phyloP scores from a whole-genome alignment of 169 alveolate species.

The Plasmodium berghei region DNA sequence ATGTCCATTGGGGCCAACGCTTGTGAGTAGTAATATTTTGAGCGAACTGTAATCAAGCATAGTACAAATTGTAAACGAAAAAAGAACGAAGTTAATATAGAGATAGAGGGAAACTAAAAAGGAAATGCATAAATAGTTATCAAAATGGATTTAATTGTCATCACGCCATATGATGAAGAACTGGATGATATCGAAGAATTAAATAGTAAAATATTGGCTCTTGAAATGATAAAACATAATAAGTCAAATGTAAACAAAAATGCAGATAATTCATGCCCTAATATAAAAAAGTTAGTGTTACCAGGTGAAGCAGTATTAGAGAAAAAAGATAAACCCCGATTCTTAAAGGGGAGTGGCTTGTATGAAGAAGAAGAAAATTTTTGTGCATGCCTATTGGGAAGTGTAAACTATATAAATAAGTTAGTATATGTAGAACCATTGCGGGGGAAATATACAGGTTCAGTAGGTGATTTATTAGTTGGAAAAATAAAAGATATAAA shows the following conservation, averaged over 20 bases:
- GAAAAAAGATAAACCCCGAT: slow-evolving; percentile 53
- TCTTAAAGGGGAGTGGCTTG: slow-evolving; percentile 73
- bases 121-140: background rate
- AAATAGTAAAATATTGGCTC: slow-evolving; percentile 38
- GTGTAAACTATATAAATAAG: slow-evolving; percentile 83
- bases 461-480: slow-evolving; percentile 90
- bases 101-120: background rate
- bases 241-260: slow-evolving; percentile 19
- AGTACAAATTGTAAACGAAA: no score
- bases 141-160: slow-evolving; percentile 60
- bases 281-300: slow-evolving; percentile 62
- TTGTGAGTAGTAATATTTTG: no score
- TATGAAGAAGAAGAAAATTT: slow-evolving; percentile 65
- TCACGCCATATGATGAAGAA: slow-evolving; percentile 75
- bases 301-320: slow-evolving; percentile 75
- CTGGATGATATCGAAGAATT: slow-evolving; percentile 67
- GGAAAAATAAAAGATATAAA: slow-evolving; percentile 87
- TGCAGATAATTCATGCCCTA: slow-evolving; percentile 44
- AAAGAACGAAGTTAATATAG: background rate
- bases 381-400: slow-evolving; percentile 66
- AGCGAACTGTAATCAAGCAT: no score
- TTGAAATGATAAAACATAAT: slow-evolving; percentile 52
- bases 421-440: slow-evolving; percentile 89
- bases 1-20: no score
- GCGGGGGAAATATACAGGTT: slow-evolving; percentile 87